These are phyloP conservation scores for Puccinellia tenuiflora DNA, from an alignment of 176 grass and related monocot genomes.

Conservation along the genomic window DNA sequence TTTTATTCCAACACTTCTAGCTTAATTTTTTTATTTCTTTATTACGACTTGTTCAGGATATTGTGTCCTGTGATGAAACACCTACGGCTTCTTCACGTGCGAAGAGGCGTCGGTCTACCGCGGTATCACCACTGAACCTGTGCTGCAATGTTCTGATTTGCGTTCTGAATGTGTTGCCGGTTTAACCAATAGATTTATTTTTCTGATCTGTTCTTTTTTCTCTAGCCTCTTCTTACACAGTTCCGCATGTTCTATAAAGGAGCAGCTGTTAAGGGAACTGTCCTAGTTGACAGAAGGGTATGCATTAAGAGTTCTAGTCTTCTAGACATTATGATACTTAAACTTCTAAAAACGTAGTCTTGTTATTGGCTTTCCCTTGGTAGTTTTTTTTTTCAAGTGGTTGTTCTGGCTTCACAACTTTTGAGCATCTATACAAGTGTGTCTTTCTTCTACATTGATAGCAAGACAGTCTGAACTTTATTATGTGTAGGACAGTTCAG, in stretches of 20 bases:
- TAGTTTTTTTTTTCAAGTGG: background rate
- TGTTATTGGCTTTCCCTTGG: background rate
- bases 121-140: conserved; percentile 12
- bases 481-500: background rate
- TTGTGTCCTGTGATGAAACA: conserved; percentile 1
- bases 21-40: background rate
- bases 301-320: background rate
- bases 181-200: conserved; percentile 5
- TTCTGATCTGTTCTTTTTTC: conserved; percentile 1
- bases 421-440: background rate
- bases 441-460: background rate
- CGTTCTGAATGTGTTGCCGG: background rate
- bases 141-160: background rate
- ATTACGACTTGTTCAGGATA: conserved; percentile 16
- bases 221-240: conserved; percentile 81
- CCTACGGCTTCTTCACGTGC: background rate
- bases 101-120: background rate
- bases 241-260: conserved; percentile 76
- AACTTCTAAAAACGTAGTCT: background rate
- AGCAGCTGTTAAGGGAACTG: conserved; percentile 64
- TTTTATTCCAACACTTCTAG: background rate
- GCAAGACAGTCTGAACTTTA: background rate
- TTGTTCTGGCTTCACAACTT: background rate
- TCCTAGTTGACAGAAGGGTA: conserved; percentile 59
- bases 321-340: background rate